phyloP scores from a whole-genome alignment of 1,284 basidiomycete genomes.

The Pulveroboletus sp. region DNA sequence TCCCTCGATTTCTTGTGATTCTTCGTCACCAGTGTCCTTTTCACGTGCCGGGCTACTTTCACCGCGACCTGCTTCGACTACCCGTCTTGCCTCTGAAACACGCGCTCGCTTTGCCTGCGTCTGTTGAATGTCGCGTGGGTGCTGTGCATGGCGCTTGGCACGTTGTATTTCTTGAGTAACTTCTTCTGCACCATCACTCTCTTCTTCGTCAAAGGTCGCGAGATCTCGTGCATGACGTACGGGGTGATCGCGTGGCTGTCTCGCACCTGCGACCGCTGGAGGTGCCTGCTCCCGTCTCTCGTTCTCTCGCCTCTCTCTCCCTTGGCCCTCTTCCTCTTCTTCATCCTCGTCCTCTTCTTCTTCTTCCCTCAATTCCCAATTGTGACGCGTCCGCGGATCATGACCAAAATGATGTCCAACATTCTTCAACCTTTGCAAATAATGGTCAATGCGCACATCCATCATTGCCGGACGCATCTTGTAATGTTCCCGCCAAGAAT shows the following conservation, averaged over 20 bases:
- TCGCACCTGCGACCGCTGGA: not conserved
- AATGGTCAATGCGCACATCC: slow-evolving; percentile 42
- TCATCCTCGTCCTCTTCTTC: slow-evolving; percentile 11
- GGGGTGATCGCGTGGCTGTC: slow-evolving; percentile 2
- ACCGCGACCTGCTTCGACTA: not conserved
- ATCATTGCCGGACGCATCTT: slow-evolving; percentile 42
- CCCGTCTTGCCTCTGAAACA: not conserved
- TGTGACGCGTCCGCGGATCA: slow-evolving; percentile 25
- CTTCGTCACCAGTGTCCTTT: not conserved
- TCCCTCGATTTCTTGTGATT: slow-evolving; percentile 18
- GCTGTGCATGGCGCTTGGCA: slow-evolving; percentile 21
- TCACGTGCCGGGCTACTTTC: not conserved
- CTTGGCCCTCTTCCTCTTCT: not conserved
- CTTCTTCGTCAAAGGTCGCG: not conserved
- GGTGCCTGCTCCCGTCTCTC: slow-evolving; percentile 1
- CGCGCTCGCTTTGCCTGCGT: slow-evolving; percentile 20
- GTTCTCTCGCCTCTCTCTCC: not conserved
- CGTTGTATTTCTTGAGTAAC: not conserved
- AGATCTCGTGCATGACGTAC: slow-evolving; percentile 3
- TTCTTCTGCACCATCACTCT: not conserved
- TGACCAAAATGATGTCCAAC: slow-evolving; percentile 27
- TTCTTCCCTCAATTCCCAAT: not conserved
- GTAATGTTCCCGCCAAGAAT: slow-evolving; percentile 59
- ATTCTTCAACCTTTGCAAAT: slow-evolving; percentile 15
- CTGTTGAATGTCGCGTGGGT: not conserved